Base-by-base conservation (phyloP, 441 rosid species). In the Geranium incanum region DNA sequence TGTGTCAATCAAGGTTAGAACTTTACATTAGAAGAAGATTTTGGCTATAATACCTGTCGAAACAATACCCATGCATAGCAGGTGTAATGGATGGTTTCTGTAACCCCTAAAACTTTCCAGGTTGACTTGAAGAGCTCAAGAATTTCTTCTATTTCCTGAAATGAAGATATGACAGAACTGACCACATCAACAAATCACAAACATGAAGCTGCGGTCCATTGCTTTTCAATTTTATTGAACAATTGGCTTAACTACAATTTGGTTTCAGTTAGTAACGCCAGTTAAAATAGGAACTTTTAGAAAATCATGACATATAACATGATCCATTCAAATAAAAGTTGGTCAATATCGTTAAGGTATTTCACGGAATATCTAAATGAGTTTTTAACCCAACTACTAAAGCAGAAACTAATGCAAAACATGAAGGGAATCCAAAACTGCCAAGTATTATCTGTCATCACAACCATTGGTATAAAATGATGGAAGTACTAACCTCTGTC, bases 81-180 rank as follows among this genome's bases (percentile, higher is more conserved):
- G 65, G 96, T 89, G 84, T 86, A 89, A 72, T 95, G 99, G 74
- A 91, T 89, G 74, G 97, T 95, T 88, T 93, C 98, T 48, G 97
- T 91, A 71, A 95, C 83, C 78, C 99, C 99, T 69, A 95, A 85
- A 76, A 93, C 90, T 78, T 95, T 92, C 99, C 99, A 93, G 7
- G 98, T 93, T 68, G 95, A 89, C 86, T 87, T 93, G 73, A 95
- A 77, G 71, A 95, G 98, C 89, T 92, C 98, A 70, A 95, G 96
- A 76, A 89, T 93, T 86, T 95, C 96, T 81, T 95, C 99, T 76
- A 88, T 97, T 84, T 92, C 99, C 99, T 95, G 81, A 68, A 69
- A 76, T 63, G 73, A 72, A 59, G 65, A 66, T 66, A 63, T 55
- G 23, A 62, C 75, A 70, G 4, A 69, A 59, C 73, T 62, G 70